These are phyloP conservation scores for Dothideomycetes sp. DNA, from an alignment of 2,329 filamentous ascomycete genomes.

Conservation along the genomic window DNA sequence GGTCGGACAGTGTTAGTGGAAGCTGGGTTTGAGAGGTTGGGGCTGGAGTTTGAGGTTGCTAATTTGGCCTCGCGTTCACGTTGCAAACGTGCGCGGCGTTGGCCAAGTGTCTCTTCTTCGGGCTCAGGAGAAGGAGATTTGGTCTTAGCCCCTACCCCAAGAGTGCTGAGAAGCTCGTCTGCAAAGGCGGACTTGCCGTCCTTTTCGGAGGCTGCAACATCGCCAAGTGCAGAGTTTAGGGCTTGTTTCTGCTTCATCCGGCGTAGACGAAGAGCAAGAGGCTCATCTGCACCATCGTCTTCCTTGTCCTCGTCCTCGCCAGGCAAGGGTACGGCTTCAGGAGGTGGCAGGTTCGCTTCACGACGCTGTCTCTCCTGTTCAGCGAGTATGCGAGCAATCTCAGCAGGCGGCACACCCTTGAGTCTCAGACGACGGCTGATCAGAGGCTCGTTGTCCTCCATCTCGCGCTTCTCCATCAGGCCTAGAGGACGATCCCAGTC, in stretches of 20 bases:
- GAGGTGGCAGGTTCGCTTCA: constrained; percentile 21
- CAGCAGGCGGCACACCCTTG: constrained; percentile 44
- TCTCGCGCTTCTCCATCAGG: constrained; percentile 67
- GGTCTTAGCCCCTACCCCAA: constrained; percentile 47
- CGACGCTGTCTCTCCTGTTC: constrained; percentile 22
- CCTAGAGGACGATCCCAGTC: constrained; percentile 58
- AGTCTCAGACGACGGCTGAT: constrained; percentile 68
- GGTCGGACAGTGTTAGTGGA: constrained; percentile 29
- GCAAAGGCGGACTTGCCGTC: constrained; percentile 46
- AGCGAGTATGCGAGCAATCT: constrained; percentile 14
- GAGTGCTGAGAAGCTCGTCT: constrained; percentile 49
- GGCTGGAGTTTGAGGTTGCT: constrained; percentile 5
- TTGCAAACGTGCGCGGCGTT: constrained; percentile 65
- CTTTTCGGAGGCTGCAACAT: constrained; percentile 38
- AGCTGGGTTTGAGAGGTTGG: constrained; percentile 10
- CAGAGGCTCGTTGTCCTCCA: constrained; percentile 89
- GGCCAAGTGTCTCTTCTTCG: constrained; percentile 70
- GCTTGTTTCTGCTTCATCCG: constrained; percentile 53
- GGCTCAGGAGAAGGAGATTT: constrained; percentile 26
- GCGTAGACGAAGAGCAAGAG: constrained; percentile 55
- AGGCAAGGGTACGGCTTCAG: constrained; percentile 6
- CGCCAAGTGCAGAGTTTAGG: constrained; percentile 35
- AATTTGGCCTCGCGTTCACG: constrained; percentile 50
- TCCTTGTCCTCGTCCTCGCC: constrained; percentile 24
- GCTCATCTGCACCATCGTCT: constrained; percentile 43